A percentile compares a stretch with the other conserved stretches of the same genome.
phyloP scores from a whole-genome alignment of 2,329 filamentous ascomycete genomes.

The Exophiala phaeomuriformis region DNA sequence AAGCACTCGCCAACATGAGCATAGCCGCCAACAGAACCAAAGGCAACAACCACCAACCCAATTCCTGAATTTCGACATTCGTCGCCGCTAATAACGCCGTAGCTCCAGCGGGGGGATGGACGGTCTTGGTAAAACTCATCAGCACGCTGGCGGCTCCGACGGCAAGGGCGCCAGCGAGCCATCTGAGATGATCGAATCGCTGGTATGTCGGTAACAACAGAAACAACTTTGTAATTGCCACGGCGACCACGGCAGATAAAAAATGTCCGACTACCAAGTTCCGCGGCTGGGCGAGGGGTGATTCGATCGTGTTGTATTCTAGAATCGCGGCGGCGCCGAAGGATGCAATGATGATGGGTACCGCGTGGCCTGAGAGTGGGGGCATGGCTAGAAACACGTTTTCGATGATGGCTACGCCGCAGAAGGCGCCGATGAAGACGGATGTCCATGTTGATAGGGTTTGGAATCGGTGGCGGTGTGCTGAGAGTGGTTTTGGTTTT shows the following conservation, averaged over 20 bases:
- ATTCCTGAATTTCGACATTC: constrained; percentile 44
- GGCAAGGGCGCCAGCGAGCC: constrained; percentile 58
- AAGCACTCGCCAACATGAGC: constrained; percentile 56
- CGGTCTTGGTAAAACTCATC: constrained; percentile 64
- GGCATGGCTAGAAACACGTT: constrained; percentile 50
- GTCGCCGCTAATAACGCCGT: constrained; percentile 63
- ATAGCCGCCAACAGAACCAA: constrained; percentile 54
- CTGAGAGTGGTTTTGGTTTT: background rate
- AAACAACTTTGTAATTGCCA: constrained; percentile 60
- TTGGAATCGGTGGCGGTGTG: constrained; percentile 37
- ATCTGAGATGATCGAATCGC: constrained; percentile 48
- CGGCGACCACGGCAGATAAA: constrained; percentile 54
- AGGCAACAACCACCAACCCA: constrained; percentile 65
- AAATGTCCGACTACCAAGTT: constrained; percentile 63
- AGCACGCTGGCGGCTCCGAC: constrained; percentile 56
- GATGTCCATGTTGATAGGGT: constrained; percentile 55
- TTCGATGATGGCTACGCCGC: constrained; percentile 54
- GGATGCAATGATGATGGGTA: constrained; percentile 59
- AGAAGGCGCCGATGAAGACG: constrained; percentile 59
- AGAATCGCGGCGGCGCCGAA: constrained; percentile 72
- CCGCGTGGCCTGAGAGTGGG: constrained; percentile 46
- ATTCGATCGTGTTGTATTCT: constrained; percentile 64
- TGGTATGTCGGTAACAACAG: constrained; percentile 35
- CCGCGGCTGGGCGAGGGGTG: constrained; percentile 65
- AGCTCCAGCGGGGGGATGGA: constrained; percentile 68